Evolutionary conservation across 208 protist species (phyloP).

Genomic region (Naegleria lovaniensis): DNA sequence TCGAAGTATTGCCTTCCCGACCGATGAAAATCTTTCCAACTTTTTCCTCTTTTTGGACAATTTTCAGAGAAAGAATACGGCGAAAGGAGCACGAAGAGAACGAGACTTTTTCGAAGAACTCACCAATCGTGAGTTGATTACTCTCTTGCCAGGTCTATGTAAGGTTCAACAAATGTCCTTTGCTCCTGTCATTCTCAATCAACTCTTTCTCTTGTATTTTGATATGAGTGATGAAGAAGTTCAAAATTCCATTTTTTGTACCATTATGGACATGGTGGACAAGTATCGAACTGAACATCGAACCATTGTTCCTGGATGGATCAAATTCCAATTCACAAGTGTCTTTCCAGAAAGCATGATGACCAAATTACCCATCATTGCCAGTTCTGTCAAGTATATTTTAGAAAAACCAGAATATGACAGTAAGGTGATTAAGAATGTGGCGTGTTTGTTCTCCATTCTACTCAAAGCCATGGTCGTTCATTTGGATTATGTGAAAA

Average conservation of each 20-base stretch:
- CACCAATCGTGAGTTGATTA: not conserved
- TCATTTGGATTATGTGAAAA: not conserved
- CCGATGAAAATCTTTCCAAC: not conserved
- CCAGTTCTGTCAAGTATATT: not conserved
- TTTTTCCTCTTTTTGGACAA: not conserved
- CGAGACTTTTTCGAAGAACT: not conserved
- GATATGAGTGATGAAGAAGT: not conserved
- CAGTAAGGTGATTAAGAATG: not conserved
- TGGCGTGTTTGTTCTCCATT: not conserved
- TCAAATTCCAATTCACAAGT: constrained; percentile 18
- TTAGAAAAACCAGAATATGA: not conserved
- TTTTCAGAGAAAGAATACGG: not conserved
- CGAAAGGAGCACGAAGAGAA: not conserved
- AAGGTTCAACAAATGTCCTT: not conserved
- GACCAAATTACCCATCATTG: not conserved
- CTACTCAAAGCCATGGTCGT: not conserved
- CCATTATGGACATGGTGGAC: not conserved
- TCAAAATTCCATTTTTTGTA: not conserved
- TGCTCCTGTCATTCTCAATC: not conserved
- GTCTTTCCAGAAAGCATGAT: not conserved
- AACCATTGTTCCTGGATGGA: constrained; percentile 1
- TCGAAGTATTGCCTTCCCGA: not conserved
- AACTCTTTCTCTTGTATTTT: not conserved
- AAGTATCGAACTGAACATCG: constrained; percentile 8
- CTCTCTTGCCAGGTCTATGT: not conserved